Conservation (phyloP, 805 yeast species). For the Spathaspora hagerdaliae region DNA sequence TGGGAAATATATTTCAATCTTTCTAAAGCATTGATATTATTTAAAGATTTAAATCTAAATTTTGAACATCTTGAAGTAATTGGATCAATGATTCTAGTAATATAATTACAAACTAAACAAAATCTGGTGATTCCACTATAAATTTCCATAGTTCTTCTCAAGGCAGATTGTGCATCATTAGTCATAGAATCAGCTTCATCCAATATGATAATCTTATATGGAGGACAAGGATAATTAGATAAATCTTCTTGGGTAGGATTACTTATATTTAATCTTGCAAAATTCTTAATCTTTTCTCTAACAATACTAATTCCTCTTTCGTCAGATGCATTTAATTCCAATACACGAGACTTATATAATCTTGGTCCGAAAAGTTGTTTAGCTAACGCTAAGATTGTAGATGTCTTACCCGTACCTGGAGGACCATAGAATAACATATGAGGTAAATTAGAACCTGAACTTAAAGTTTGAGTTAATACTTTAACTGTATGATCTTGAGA, state of each 20-base stretch:
- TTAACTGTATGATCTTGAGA: constrained; percentile 89
- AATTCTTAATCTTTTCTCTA: constrained; percentile 77
- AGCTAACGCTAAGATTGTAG: constrained; percentile 81
- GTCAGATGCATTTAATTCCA: constrained; percentile 86
- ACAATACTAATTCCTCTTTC: constrained; percentile 89
- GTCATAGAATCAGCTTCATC: constrained; percentile 99
- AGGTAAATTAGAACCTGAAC: constrained; percentile 63
- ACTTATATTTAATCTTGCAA: constrained; percentile 82
- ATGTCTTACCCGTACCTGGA: constrained; percentile 91
- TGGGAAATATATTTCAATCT: constrained; percentile 63
- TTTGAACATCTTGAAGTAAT: constrained; percentile 95
- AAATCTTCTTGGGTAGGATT: constrained; percentile 69
- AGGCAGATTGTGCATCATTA: constrained; percentile 90
- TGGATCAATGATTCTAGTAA: constrained; percentile 95
- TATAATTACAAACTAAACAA: constrained; percentile 92
- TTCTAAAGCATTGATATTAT: constrained; percentile 61
- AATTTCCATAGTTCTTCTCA: constrained; percentile 65
- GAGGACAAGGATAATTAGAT: constrained; percentile 88
- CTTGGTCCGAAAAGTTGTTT: constrained; percentile 72
- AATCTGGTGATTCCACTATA: constrained; percentile 86
- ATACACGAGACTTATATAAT: constrained; percentile 63
- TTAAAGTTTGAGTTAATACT: constrained; percentile 72
- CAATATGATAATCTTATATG: constrained; percentile 85
- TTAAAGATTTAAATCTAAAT: constrained; percentile 81
- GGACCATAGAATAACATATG: constrained; percentile 93